These are phyloP conservation scores for Cyphellophora attinorum DNA, from an alignment of 2,329 filamentous ascomycete species.

Conservation along the genomic window DNA sequence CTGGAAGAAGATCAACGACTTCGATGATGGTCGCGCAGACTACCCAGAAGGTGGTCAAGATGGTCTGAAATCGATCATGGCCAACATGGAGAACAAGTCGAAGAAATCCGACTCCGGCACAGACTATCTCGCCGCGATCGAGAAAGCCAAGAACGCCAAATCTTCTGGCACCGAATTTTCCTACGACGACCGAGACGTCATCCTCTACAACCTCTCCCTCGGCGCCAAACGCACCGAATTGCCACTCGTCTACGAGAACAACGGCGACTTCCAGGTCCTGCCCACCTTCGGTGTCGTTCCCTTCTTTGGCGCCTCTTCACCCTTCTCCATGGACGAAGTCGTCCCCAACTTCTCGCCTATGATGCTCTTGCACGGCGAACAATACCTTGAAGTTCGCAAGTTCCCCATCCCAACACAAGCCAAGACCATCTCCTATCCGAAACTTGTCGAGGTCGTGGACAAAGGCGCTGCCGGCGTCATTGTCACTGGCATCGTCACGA, in stretches of 20 bases:
- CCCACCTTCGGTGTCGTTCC: conserved; percentile 87
- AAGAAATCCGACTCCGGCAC: conserved; percentile 32
- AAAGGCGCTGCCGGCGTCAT: conserved; percentile 86
- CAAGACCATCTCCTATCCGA: conserved; percentile 16
- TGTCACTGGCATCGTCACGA: conserved; percentile 69
- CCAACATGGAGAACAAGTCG: conserved; percentile 58
- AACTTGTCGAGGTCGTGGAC: conserved; percentile 85
- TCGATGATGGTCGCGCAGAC: conserved; percentile 79
- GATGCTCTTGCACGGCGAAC: conserved; percentile 98
- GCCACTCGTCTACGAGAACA: conserved; percentile 78
- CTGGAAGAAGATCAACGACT: conserved; percentile 73
- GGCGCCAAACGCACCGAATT: conserved; percentile 87
- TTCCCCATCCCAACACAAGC: conserved; percentile 65
- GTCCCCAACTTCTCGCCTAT: conserved; percentile 95
- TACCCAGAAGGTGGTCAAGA: conserved; percentile 72
- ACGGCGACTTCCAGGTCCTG: conserved; percentile 84
- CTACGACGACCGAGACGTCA: conserved; percentile 78
- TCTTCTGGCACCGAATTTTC: conserved; percentile 65
- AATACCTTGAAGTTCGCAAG: conserved; percentile 90
- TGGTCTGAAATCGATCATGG: conserved; percentile 68
- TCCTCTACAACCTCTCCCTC: conserved; percentile 91
- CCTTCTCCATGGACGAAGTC: conserved; percentile 71
- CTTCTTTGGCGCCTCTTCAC: conserved; percentile 73
- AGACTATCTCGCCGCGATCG: conserved; percentile 67
- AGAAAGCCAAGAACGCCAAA: conserved; percentile 62